A percentile compares a stretch with the other conserved stretches of the same genome.
Conservation (phyloP, 257 asterid genomes). For the Striga asiatica region DNA sequence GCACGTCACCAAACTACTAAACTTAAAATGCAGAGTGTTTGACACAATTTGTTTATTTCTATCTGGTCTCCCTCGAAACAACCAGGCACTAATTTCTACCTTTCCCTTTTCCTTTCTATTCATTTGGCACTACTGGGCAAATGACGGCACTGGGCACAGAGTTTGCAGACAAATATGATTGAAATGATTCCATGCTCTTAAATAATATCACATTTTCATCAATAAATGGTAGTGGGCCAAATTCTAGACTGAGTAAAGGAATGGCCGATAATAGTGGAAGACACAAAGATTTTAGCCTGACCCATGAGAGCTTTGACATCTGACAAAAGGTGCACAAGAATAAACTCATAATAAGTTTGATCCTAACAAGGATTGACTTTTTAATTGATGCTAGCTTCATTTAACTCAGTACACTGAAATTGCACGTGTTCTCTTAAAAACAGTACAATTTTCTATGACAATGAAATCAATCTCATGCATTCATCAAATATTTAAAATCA, state of each 20-base stretch:
- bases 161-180: not conserved
- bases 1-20: not conserved
- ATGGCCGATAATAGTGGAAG: not conserved
- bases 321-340: not conserved
- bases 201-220: not conserved
- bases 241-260: not conserved
- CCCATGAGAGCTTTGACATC: not conserved
- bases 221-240: not conserved
- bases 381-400: constrained; percentile 1
- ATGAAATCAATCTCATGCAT: too few relatives aligned
- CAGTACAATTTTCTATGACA: too few relatives aligned
- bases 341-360: not conserved
- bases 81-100: not conserved
- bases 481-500: too few relatives aligned
- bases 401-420: not conserved
- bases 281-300: not conserved
- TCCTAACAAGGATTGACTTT: not conserved
- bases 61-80: not conserved
- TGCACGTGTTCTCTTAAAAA: not conserved
- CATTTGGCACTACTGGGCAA: not conserved
- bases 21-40: not conserved
- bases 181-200: not conserved
- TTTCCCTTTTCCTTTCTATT: not conserved
- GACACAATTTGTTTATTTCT: not conserved
- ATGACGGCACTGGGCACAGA: not conserved